Conservation (phyloP, 306 rosid species). For the Ormosia emarginata region DNA sequence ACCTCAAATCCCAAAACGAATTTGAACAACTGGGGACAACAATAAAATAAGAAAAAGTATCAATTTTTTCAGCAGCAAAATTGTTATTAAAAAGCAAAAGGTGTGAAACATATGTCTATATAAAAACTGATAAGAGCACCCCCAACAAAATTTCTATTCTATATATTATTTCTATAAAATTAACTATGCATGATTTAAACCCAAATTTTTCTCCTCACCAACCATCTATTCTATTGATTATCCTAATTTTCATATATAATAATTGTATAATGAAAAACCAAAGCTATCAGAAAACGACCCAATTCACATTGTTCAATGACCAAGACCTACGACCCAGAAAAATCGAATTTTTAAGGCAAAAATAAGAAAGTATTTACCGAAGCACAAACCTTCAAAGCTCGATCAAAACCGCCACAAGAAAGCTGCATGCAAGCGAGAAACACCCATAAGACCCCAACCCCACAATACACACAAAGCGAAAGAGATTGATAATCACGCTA, state of each 20-base stretch:
- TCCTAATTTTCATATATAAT: neutral
- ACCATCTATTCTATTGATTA: constrained; percentile 5
- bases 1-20: constrained; percentile 24
- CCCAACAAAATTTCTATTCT: neutral
- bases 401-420: constrained; percentile 28
- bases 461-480: neutral
- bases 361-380: neutral
- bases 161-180: neutral
- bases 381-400: constrained; percentile 11
- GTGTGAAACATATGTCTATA: neutral
- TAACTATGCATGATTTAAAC: constrained; percentile 6
- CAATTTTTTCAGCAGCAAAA: neutral
- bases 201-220: constrained; percentile 25
- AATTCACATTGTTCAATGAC: constrained; percentile 26
- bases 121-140: neutral
- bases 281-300: constrained; percentile 37
- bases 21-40: neutral
- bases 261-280: constrained; percentile 1
- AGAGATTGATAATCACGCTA: neutral
- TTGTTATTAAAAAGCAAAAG: neutral
- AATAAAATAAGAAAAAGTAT: neutral
- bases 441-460: constrained; percentile 9
- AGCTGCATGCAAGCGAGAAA: constrained; percentile 30
- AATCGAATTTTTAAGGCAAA: neutral
- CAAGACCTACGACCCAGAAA: constrained; percentile 32